These are phyloP conservation scores for Hemileia vastatrix DNA, from an alignment of 1,284 basidiomycete species.

Conservation along the genomic window DNA sequence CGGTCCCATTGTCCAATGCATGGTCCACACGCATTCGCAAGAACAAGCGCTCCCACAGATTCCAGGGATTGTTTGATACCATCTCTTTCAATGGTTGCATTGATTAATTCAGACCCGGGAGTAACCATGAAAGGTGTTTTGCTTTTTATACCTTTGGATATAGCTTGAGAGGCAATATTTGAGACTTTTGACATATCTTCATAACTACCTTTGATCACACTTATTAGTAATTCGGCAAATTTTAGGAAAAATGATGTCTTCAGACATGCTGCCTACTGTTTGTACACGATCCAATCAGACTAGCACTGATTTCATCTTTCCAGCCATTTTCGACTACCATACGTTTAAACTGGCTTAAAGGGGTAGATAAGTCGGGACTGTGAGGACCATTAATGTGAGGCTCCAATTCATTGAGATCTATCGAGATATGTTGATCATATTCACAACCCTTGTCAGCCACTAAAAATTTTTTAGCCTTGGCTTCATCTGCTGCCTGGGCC, in stretches of 20 bases:
- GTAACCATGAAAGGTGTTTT: slow-evolving; percentile 94
- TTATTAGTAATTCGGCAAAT: too few relatives aligned
- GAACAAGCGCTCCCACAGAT: slow-evolving; percentile 76
- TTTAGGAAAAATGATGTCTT: too few relatives aligned
- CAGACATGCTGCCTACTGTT: slow-evolving; percentile 51
- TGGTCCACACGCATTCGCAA: slow-evolving; percentile 97
- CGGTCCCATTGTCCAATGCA: slow-evolving; percentile 99
- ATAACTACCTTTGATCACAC: slow-evolving; percentile 46
- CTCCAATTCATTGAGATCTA: slow-evolving; percentile 85
- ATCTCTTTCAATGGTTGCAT: slow-evolving; percentile 95
- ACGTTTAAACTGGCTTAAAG: slow-evolving; percentile 76
- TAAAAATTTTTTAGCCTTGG: slow-evolving; percentile 62
- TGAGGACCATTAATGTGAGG: slow-evolving; percentile 95
- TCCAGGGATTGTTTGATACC: slow-evolving; percentile 69
- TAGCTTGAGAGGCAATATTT: slow-evolving; percentile 81
- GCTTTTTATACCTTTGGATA: slow-evolving; percentile 65
- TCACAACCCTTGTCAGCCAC: slow-evolving; percentile 77
- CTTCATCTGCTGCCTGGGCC: slow-evolving; percentile 73
- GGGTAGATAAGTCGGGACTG: slow-evolving; percentile 92
- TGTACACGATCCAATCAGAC: slow-evolving; percentile 92
- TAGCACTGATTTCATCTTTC: slow-evolving; percentile 83
- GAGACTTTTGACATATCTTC: slow-evolving; percentile 66
- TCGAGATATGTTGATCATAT: slow-evolving; percentile 90
- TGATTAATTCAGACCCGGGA: slow-evolving; percentile 92
- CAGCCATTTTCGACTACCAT: slow-evolving; percentile 76